Conservation (phyloP, 2,329 filamentous ascomycete species). For the Periconia sp. region DNA sequence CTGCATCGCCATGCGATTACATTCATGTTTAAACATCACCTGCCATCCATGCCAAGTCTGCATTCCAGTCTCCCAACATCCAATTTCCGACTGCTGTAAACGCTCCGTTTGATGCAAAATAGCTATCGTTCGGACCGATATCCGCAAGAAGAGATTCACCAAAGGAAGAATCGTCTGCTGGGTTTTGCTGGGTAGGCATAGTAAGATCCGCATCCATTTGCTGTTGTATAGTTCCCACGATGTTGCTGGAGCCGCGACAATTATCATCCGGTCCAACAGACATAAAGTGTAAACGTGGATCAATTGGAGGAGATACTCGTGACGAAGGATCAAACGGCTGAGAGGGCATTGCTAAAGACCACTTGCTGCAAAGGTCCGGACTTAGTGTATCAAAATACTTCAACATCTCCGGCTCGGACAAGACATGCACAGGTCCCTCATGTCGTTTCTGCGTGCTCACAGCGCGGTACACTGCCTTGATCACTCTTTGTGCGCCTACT, state of each 20-base stretch:
- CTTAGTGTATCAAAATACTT: conserved; percentile 1
- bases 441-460: conserved; percentile 1
- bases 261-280: too few species aligned
- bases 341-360: too few species aligned
- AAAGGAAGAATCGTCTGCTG: too few species aligned
- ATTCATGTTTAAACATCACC: conserved; percentile 1
- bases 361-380: too few species aligned
- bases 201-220: too few species aligned
- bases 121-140: background rate
- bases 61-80: background rate
- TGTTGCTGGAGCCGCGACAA: too few species aligned
- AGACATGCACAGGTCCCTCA: background rate
- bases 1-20: too few species aligned
- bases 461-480: conserved; percentile 1
- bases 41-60: conserved; percentile 1
- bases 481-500: conserved; percentile 1
- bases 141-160: background rate
- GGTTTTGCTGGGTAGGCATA: too few species aligned
- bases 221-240: too few species aligned
- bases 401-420: background rate
- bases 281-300: too few species aligned
- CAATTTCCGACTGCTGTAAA: conserved; percentile 2
- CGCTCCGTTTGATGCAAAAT: conserved; percentile 1
- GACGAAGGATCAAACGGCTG: too few species aligned
- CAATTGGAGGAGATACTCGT: too few species aligned